Evolutionary conservation across 371 early-diverging fungal species (phyloP).

Genomic region (Basidiobolus meristosporus): DNA sequence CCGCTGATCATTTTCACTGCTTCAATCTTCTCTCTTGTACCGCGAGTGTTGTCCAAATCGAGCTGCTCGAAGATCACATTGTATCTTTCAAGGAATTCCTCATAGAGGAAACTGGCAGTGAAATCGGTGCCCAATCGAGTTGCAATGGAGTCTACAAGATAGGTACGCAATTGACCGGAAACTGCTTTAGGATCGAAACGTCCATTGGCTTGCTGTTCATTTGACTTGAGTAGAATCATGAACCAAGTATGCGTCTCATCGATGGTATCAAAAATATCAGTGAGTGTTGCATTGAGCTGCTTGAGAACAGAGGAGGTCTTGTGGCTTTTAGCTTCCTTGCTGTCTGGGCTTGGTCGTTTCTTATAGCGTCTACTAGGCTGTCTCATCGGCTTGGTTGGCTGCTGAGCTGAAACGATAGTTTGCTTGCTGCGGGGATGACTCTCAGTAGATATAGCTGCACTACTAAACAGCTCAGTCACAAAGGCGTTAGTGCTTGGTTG

Average conservation of each 20-base stretch:
- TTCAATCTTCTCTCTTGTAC: constrained; percentile 15
- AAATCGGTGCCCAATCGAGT: constrained; percentile 27
- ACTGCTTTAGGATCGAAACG: constrained; percentile 27
- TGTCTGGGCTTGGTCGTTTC: neutral
- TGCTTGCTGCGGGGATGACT: constrained; percentile 58
- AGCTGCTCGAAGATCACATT: constrained; percentile 10
- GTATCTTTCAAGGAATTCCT: constrained; percentile 42
- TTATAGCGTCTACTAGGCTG: constrained; percentile 6
- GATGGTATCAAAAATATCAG: constrained; percentile 44
- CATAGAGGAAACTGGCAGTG: constrained; percentile 32
- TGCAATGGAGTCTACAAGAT: constrained; percentile 37
- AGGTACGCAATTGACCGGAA: constrained; percentile 38
- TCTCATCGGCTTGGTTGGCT: constrained; percentile 29
- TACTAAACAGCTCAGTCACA: constrained; percentile 58
- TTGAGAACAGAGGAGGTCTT: constrained; percentile 38
- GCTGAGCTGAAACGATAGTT: constrained; percentile 50
- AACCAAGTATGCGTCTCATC: constrained; percentile 69
- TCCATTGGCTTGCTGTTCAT: constrained; percentile 34
- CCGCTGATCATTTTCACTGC: constrained; percentile 19
- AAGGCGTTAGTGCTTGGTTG: constrained; percentile 39
- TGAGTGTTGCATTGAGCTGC: constrained; percentile 39
- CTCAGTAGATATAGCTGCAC: constrained; percentile 56
- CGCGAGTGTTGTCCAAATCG: constrained; percentile 13
- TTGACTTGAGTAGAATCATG: constrained; percentile 60
- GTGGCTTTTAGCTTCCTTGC: constrained; percentile 3